phyloP scores from a whole-genome alignment of 1,139 yeast genomes.

The Magnusiomyces fungicola region DNA sequence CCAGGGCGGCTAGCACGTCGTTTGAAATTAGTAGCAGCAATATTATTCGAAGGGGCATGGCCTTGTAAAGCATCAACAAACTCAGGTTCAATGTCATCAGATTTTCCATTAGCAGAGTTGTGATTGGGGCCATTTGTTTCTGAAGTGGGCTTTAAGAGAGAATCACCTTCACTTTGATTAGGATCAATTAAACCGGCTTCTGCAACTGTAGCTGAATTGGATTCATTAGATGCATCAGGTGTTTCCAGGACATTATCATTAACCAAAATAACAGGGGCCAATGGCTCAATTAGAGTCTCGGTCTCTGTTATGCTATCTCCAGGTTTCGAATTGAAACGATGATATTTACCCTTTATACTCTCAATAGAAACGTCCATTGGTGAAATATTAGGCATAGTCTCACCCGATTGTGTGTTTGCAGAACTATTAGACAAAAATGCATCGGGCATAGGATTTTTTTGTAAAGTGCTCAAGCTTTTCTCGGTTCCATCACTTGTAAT shows the following conservation, averaged over 20 bases:
- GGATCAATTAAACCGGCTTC: slow-evolving; percentile 12
- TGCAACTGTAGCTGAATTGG: slow-evolving; percentile 25
- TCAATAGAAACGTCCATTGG: neutral
- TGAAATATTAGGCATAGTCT: neutral
- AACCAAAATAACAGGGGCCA: neutral
- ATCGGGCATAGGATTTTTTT: neutral
- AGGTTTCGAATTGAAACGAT: neutral
- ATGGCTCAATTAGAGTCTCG: neutral
- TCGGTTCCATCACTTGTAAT: neutral
- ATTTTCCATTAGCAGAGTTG: neutral
- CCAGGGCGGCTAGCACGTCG: no score
- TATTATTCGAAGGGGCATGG: no score
- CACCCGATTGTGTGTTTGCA: neutral
- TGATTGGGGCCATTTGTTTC: slow-evolving; percentile 20
- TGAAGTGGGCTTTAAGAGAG: no score
- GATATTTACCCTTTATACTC: neutral
- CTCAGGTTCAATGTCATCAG: neutral
- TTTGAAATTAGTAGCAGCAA: no score
- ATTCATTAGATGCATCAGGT: slow-evolving; percentile 9
- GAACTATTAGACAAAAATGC: neutral
- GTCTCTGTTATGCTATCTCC: neutral
- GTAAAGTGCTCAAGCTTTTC: neutral
- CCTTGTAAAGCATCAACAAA: neutral
- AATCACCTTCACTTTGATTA: neutral
- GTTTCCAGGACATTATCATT: neutral